These are phyloP conservation scores for Erigeron philadelphicus DNA, from an alignment of 140 eudicot genomes.

Conservation along the genomic window DNA sequence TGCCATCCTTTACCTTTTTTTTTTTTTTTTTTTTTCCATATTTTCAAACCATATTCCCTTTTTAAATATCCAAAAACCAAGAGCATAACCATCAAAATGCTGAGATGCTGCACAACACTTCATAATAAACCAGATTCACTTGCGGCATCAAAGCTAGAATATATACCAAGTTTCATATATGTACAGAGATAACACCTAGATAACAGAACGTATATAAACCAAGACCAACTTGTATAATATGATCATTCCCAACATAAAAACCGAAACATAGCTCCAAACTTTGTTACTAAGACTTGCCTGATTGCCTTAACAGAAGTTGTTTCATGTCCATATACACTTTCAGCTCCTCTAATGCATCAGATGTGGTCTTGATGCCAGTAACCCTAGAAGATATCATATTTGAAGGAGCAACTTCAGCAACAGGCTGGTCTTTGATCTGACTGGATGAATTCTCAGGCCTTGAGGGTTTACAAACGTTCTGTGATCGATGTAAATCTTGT, in stretches of 20 bases:
- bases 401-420: constrained; percentile 22
- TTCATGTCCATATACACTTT: constrained; percentile 56
- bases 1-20: no score
- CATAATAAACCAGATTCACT: constrained; percentile 14
- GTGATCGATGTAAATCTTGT: constrained; percentile 41
- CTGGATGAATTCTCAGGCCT: constrained; percentile 25
- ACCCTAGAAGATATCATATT: constrained; percentile 40
- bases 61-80: constrained; percentile 12
- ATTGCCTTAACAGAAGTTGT: constrained; percentile 51
- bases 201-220: constrained; percentile 17
- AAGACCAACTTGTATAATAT: constrained; percentile 12
- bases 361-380: constrained; percentile 47
- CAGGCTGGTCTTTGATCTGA: constrained; percentile 27
- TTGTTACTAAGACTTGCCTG: constrained; percentile 26
- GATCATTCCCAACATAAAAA: constrained; percentile 5
- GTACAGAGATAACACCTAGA: constrained; percentile 24
- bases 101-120: not conserved
- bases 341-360: constrained; percentile 89
- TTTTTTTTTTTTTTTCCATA: no score
- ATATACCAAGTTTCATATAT: constrained; percentile 33
- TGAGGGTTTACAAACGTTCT: constrained; percentile 24
- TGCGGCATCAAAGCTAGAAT: constrained; percentile 17
- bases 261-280: constrained; percentile 18
- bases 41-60: constrained; percentile 12
- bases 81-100: constrained; percentile 19